These are phyloP conservation scores for Solanum hybrid DNA, from an alignment of 305 asterid species.

Conservation along the genomic window DNA sequence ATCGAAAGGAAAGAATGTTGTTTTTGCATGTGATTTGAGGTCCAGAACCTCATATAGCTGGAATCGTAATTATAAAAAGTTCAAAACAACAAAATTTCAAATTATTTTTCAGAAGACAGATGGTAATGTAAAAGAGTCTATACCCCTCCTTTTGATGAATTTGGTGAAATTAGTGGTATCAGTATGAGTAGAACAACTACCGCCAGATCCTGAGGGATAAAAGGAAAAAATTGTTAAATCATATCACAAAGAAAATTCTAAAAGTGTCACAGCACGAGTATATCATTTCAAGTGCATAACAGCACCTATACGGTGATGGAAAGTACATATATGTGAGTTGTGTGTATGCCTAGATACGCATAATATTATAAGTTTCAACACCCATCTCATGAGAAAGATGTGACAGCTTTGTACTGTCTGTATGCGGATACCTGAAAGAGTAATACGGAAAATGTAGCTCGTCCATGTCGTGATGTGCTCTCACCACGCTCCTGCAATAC, in stretches of 20 bases:
- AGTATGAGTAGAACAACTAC: conserved; percentile 98
- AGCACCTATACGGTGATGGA: background rate
- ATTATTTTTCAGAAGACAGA: conserved; percentile 1
- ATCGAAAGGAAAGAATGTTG: background rate
- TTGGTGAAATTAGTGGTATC: conserved; percentile 93
- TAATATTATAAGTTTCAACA: background rate
- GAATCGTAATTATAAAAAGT: background rate
- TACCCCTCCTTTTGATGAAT: conserved; percentile 99
- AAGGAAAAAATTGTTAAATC: background rate
- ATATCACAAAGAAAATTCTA: background rate
- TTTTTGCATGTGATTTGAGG: background rate
- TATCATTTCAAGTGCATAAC: background rate
- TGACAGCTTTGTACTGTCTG: background rate
- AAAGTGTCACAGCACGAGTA: background rate
- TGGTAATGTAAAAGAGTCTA: background rate
- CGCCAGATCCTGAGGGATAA: conserved; percentile 74
- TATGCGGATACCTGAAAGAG: conserved; percentile 75
- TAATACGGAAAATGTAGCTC: conserved; percentile 95
- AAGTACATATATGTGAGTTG: background rate
- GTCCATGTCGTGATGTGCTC: conserved; percentile 99
- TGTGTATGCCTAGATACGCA: background rate
- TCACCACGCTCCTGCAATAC: conserved; percentile 99
- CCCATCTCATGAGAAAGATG: conserved; percentile 6
- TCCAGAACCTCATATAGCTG: background rate
- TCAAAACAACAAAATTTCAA: background rate